Conservation (phyloP, 495 filamentous ascomycete species). For the Barbatosphaeria neglecta region DNA sequence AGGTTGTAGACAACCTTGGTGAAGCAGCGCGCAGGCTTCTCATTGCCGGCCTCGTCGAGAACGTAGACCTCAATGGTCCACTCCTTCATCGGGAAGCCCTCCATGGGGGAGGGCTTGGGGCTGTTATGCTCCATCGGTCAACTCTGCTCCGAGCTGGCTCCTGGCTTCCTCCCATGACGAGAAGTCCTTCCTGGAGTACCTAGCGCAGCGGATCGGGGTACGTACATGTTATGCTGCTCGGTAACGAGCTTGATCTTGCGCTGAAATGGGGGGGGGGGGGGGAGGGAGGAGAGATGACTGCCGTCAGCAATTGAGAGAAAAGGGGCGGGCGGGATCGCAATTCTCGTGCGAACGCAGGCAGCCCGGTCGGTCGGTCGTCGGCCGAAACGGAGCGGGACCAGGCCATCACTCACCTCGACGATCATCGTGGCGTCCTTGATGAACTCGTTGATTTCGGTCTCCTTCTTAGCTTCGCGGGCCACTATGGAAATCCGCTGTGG, state of each 20-base stretch:
- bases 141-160: slow-evolving; percentile 4
- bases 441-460: too few relatives aligned
- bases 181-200: too few relatives aligned
- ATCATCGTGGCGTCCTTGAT: background rate
- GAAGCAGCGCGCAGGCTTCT: slow-evolving; percentile 71
- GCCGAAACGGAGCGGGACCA: too few relatives aligned
- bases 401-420: background rate
- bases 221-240: slow-evolving; percentile 78
- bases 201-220: slow-evolving; percentile 14
- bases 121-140: slow-evolving; percentile 20
- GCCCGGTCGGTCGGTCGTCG: too few relatives aligned
- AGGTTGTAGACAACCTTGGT: slow-evolving; percentile 85
- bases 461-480: too few relatives aligned
- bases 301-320: background rate
- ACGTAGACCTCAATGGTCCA: slow-evolving; percentile 56
- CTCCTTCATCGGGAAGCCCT: slow-evolving; percentile 84
- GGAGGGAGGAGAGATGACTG: background rate
- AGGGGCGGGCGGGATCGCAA: too few relatives aligned
- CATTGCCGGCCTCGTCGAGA: slow-evolving; percentile 48
- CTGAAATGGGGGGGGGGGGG: slow-evolving; percentile 23
- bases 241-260: slow-evolving; percentile 86
- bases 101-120: slow-evolving; percentile 59
- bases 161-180: too few relatives aligned
- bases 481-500: too few relatives aligned
- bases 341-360: too few relatives aligned